phyloP scores from a whole-genome alignment of 805 yeast genomes.

The Schwanniomyces vanrijiae region DNA sequence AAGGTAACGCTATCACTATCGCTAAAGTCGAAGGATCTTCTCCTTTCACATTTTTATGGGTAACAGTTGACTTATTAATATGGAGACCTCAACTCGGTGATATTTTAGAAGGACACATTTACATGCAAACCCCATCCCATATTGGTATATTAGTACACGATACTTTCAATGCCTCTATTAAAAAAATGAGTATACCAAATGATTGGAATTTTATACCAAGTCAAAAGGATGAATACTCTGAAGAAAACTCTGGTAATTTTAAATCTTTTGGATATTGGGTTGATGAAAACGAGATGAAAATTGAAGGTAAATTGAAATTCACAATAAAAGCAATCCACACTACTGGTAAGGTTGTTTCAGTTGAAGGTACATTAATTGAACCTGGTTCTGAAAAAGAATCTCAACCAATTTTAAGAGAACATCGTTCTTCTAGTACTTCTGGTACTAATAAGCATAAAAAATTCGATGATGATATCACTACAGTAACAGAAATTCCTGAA shows the following conservation, averaged over 20 bases:
- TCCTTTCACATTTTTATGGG: constrained; percentile 90
- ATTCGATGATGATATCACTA: constrained; percentile 37
- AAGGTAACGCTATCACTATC: constrained; percentile 42
- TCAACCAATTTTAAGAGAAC: constrained; percentile 51
- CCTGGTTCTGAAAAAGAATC: constrained; percentile 58
- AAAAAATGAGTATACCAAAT: constrained; percentile 79
- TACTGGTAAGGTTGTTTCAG: constrained; percentile 78
- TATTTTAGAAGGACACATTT: constrained; percentile 77
- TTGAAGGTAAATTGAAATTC: constrained; percentile 83
- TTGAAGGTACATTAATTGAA: constrained; percentile 79
- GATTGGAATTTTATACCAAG: constrained; percentile 83
- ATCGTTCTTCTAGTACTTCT: constrained; percentile 28
- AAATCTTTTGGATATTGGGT: constrained; percentile 84
- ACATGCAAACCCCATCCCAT: constrained; percentile 93
- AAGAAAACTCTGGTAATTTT: constrained; percentile 28
- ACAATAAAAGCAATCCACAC: constrained; percentile 70
- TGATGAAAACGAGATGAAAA: constrained; percentile 67
- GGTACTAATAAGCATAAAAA: constrained; percentile 38
- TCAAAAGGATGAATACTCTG: constrained; percentile 59
- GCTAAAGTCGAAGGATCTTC: constrained; percentile 74
- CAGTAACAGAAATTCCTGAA: constrained; percentile 15
- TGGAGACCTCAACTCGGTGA: constrained; percentile 95
- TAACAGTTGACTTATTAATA: constrained; percentile 73
- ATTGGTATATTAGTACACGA: constrained; percentile 89
- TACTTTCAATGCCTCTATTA: constrained; percentile 91